Evolutionary conservation across 208 protist species (phyloP), one percentile per base, ranked within the genome.

Genomic region (Leishmania arabica): DNA sequence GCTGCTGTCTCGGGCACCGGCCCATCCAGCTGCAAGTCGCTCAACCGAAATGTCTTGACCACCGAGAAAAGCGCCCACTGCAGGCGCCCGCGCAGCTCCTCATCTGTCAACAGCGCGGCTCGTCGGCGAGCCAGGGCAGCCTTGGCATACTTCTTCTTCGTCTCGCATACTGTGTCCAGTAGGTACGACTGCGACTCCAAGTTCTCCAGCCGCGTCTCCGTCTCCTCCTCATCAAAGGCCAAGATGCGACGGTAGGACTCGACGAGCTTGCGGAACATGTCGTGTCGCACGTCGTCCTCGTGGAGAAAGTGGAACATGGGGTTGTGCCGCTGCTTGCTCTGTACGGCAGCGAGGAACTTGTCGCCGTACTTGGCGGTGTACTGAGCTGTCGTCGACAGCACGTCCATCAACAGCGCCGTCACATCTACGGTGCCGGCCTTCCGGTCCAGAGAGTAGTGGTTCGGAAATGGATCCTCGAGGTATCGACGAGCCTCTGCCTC

Each of bases 321-420:
- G 82, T 96, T 94, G 82, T 89, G 88, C 42, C 84, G 83, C 75
- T 96, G 88, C 65, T 93, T 92, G 4, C 79, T 80, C 70, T 85
- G 77, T 37, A 98, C 81, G 27, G 88, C 84, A 56, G 86, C 69
- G 42, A 98, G 74, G 66, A 98, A 98, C 11, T 74, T 82, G 3
- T 94, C 90, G 15, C 95, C 95, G 81, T 96, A 96, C 88, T 98
- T 98, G 53, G 93, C 93, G 21, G 89, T 86, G 85, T 96, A 98
- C 88, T 98, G 95, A 54, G 95, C 95, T 0, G 93, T 92, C 75
- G 81, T 83, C 3, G 90, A 89, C 83, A 98, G 92, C 75, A 96
- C 86, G 54, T 91, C 91, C 77, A 96, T 90, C 56, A 90, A 77
- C 40, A 93, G 70, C 3, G 91, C 87, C 24, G 91, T 90, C 72